Base-by-base conservation (phyloP, 805 yeast species). In the Hermanozyma aechmeae region DNA sequence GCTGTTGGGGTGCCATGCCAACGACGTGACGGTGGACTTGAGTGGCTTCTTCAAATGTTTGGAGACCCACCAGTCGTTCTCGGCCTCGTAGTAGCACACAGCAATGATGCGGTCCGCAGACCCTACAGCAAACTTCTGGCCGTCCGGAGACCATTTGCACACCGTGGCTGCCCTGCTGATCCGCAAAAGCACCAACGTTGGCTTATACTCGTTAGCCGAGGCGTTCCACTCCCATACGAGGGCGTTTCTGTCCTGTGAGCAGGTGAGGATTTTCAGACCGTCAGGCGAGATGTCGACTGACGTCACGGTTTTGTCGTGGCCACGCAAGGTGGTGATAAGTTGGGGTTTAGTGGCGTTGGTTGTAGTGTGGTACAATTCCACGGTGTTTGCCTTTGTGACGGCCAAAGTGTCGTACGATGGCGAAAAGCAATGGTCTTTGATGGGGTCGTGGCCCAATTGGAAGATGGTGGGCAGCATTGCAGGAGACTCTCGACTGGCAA, bases 31-130 rank as follows among this genome's bases (percentile, higher is more conserved):
- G 18, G 96, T 85, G 8, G 95, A 80, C 53, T 79, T 78, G 45
- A 92, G 66, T n/a, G 96, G 95, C 57, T 83, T 85, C 65, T 87
- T 87, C 58, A 92, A 80, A 61, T 89, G 98, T 58, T 89, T 89
- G 10, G 97, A 84, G 29, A 92, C 87, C 99, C 99, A 92, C 99
- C 99, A 92, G 53, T 92, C 95, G 54, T 89, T 92, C 46, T 86
- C 96, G 38, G 69, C 81, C 59, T 92, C 98, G 53, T 81, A 92
- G 61, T 87, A 92, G 63, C 98, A 92, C 28, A 92, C 82, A 7
- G 97, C 96, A 56, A 92, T 79, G 38, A 82, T 80, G 35, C 97
- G 68, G 25, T 95, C 96, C 26, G 95, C 85, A 3, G 95, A 82
- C 1, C 96, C 98, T 27, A 89, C 97, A 1, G 98, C 98, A 58